Evolutionary conservation across 179 eudicot species (phyloP).

Genomic region (Spinacia oleracea): DNA sequence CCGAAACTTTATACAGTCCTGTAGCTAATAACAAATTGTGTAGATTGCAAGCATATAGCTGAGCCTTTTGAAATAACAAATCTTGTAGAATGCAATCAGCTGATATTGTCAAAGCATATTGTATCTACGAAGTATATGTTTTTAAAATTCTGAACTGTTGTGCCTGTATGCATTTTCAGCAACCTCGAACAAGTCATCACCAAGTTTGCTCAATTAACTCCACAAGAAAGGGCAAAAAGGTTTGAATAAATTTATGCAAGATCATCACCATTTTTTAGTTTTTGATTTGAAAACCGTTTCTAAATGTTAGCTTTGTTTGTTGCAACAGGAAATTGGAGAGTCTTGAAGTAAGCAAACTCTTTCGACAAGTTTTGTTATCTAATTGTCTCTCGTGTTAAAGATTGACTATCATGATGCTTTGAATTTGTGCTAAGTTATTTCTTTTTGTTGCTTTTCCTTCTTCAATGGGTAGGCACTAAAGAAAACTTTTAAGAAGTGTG

Average conservation of each 20-base stretch:
- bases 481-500: conserved; percentile 94
- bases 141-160: background rate
- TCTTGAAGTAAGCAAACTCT: conserved; percentile 74
- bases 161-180: conserved; percentile 46
- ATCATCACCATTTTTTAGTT: background rate
- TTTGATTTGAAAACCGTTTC: conserved; percentile 7
- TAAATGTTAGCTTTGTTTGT: conserved; percentile 26
- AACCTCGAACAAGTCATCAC: conserved; percentile 81
- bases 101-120: background rate
- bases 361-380: background rate
- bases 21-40: background rate
- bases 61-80: background rate
- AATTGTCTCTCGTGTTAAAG: background rate
- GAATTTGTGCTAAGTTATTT: background rate
- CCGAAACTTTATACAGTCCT: background rate
- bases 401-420: background rate
- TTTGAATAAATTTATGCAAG: conserved; percentile 10
- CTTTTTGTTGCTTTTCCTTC: background rate
- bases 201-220: conserved; percentile 71
- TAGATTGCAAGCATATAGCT: background rate
- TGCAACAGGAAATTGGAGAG: conserved; percentile 91
- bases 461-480: conserved; percentile 71
- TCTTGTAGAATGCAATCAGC: too few relatives aligned
- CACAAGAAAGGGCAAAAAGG: conserved; percentile 91
- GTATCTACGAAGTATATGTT: background rate